Base-by-base conservation (phyloP, 768 basidiomycete species). In the Tremella mesenterica region DNA sequence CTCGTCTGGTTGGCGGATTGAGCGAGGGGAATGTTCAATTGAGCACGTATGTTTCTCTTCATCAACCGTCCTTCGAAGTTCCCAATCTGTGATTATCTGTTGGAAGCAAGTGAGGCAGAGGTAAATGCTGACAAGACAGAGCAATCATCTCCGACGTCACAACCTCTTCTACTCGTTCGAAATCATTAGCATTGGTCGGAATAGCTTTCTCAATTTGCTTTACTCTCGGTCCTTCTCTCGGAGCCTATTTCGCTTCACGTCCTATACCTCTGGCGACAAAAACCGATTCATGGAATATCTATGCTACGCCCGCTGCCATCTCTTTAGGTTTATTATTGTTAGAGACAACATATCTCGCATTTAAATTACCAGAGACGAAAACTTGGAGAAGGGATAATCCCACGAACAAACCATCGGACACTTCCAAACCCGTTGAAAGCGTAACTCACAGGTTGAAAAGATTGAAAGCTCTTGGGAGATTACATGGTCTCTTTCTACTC, bases 21-120 rank as follows among this genome's bases (percentile, higher is more conserved):
- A 89, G 87, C 65, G 93, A 99, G 76, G 93, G 93, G 41, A 99
- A 99, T 67, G 93, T 97, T 10, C 93, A 99, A 70, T 77, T 99
- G 41, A 86, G 88, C 43, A 91, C 91, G 90, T 90, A 67, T 61
- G 85, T 79, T 23, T n/a, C 21, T 7, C 16, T 57, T 27, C 27
- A 23, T 38, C 44, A 18, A 25, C 3, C 29, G n/a, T 5, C 5
- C 8, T 41, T 16, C 14, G 14, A 41, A 30, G 10, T 21, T 14
- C 14, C 18, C 16, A 36, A 25, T 54, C 10, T 50, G 30, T 16
- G n/a, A 13, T 21, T 30, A 27, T 21, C 23, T 21, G 16, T 25
- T 25, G 34, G 53, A 48, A 52, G n/a, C n/a, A n/a, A n/a, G n/a
- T n/a, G n/a, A n/a, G n/a, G n/a, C n/a, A n/a, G n/a, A n/a, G n/a